Percentiles rank a stretch among this genome's conserved stretches.
Evolutionary conservation across 805 yeast species (phyloP).

Genomic region (Sungouiozyma intestinalis): DNA sequence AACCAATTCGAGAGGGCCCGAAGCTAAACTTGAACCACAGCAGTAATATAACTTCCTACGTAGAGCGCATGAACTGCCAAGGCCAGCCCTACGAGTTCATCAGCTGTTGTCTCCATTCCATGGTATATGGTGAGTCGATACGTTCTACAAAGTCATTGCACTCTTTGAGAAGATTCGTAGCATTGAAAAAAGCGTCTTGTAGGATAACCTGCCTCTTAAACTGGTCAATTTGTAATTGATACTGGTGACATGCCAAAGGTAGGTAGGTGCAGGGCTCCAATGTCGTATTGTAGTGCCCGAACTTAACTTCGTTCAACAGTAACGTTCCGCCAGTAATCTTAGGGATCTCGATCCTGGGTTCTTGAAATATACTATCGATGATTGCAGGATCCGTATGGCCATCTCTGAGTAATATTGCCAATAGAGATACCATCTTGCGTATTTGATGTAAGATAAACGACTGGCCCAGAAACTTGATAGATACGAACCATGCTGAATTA

Average conservation of each 20-base stretch:
- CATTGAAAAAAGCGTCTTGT: not conserved
- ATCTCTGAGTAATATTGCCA: conserved; percentile 62
- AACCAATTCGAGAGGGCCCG: too few relatives aligned
- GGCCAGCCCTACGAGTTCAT: too few relatives aligned
- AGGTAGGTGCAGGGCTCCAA: conserved; percentile 46
- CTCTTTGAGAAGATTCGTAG: not conserved
- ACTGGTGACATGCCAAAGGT: conserved; percentile 52
- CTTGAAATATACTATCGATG: conserved; percentile 42
- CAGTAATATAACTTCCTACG: conserved; percentile 1
- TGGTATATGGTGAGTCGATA: not conserved
- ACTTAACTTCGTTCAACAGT: conserved; percentile 73
- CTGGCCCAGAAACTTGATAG: conserved; percentile 88
- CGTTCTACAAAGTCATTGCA: not conserved
- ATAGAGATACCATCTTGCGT: conserved; percentile 89
- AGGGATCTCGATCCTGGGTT: conserved; percentile 54
- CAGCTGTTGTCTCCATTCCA: not conserved
- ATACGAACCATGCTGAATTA: conserved; percentile 52
- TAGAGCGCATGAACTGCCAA: too few relatives aligned
- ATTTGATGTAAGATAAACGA: conserved; percentile 93
- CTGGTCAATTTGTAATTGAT: conserved; percentile 55
- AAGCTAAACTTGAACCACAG: too few relatives aligned
- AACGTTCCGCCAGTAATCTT: conserved; percentile 89
- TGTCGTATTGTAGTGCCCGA: conserved; percentile 60
- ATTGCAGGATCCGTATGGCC: conserved; percentile 61
- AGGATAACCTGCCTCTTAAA: conserved; percentile 64